Percentiles rank a stretch among this genome's conserved stretches.
Evolutionary conservation across 169 alveolate species (phyloP).

Genomic region (Ichthyophthirius multifiliis): DNA sequence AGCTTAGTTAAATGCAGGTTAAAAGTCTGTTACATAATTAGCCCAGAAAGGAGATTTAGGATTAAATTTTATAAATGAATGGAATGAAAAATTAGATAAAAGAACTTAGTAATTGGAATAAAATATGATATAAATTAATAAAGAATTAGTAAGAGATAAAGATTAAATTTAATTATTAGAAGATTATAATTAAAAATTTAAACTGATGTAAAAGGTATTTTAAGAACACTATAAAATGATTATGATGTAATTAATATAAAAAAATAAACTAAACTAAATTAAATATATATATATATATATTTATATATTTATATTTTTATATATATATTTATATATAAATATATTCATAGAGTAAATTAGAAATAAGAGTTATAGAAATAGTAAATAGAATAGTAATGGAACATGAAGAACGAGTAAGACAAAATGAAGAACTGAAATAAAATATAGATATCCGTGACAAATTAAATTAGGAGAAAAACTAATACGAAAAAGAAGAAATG

Average conservation of each 20-base stretch:
- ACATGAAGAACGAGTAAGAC: constrained; percentile 33
- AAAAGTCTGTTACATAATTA: constrained; percentile 11
- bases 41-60: constrained; percentile 41
- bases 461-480: constrained; percentile 14
- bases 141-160: constrained; percentile 29
- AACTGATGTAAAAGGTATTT: constrained; percentile 25
- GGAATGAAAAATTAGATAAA: constrained; percentile 26
- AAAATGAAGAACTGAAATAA: constrained; percentile 23
- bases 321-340: not conserved
- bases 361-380: constrained; percentile 18
- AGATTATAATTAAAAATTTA: not conserved
- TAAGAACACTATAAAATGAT: constrained; percentile 2
- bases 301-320: not conserved
- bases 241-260: constrained; percentile 8
- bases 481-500: constrained; percentile 39
- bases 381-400: constrained; percentile 41
- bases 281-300: not conserved
- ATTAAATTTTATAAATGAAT: constrained; percentile 26
- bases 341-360: constrained; percentile 12
- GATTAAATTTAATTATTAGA: constrained; percentile 19
- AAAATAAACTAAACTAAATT: too few species aligned
- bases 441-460: constrained; percentile 8
- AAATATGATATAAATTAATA: not conserved
- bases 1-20: constrained; percentile 17
- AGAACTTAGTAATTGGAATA: constrained; percentile 12